Base-by-base conservation (phyloP, 1,284 basidiomycete species). In the Volvariella surrecta region DNA sequence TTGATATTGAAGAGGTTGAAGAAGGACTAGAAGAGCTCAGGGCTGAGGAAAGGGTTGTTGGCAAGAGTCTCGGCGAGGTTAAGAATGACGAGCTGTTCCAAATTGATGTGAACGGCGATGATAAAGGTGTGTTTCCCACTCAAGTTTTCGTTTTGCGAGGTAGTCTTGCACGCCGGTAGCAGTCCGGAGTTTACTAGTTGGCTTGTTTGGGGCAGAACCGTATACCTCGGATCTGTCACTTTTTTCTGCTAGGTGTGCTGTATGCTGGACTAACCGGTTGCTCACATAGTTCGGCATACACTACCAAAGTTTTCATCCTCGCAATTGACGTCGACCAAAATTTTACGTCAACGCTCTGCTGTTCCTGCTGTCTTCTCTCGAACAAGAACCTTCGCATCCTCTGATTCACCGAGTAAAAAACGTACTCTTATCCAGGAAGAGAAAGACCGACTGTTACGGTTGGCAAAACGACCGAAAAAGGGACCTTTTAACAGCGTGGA, bases 271-370 rank as follows among this genome's bases (percentile, higher is more conserved):
- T 19, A 15, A 35, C 13, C 4, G 6, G 11, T 40, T 15, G 2
- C 2, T 31, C 17, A 32, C 40, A 3, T 49, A 87, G 83, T 81
- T 47, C 74, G 81, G 46, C 73, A 69, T 51, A 58, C 62, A 3
- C 54, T 82, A 2, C 76, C 74, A 10, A 71, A 71, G 49, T 80
- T 73, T 54, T 76, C 76, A 13, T 64, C 61, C 18, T 54, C 66
- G 1, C 64, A 73, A 39, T 68, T 95, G 17, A 88, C 80, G 30
- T 89, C 88, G 0, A 70, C 85, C 3, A 87, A 89, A 67, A 86
- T 96, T 35, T 77, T 98, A 13, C 63, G 77, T 0, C 78, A 90
- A 59, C 83, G 89, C 21, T 92, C 89, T 2, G 88, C 89, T 16
- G 75, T 92, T 2, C 90, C 92, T 10, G 87, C 92, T 0, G 76